Evolutionary conservation across 2,329 filamentous ascomycete genomes (phyloP).

Genomic region (Aspergillus sp.): DNA sequence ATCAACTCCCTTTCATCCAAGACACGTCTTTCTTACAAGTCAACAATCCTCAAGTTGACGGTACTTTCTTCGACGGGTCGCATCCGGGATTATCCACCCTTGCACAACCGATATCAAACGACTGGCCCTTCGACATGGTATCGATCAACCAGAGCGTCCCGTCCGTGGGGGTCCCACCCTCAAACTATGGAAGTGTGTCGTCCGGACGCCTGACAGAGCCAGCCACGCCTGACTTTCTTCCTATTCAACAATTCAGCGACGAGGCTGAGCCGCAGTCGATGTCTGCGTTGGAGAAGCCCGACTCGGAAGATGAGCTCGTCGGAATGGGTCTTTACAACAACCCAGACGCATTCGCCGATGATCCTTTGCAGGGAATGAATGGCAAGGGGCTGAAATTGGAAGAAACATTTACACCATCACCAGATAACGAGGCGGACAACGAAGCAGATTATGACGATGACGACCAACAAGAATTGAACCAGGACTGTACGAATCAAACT

Average conservation of each 20-base stretch:
- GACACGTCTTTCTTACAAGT: slow-evolving; percentile 24
- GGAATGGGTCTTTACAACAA: slow-evolving; percentile 80
- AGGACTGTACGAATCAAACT: slow-evolving; percentile 3
- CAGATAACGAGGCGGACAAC: slow-evolving; percentile 56
- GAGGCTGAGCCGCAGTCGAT: slow-evolving; percentile 28
- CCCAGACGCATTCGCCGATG: slow-evolving; percentile 60
- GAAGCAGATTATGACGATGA: slow-evolving; percentile 62
- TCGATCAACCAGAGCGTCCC: slow-evolving; percentile 34
- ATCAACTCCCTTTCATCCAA: slow-evolving; percentile 22
- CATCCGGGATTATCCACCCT: slow-evolving; percentile 21
- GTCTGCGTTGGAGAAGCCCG: slow-evolving; percentile 55
- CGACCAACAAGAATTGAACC: slow-evolving; percentile 43
- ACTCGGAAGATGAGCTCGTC: slow-evolving; percentile 70
- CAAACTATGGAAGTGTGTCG: slow-evolving; percentile 35
- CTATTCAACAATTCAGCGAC: slow-evolving; percentile 35
- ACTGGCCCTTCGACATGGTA: slow-evolving; percentile 34
- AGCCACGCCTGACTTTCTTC: slow-evolving; percentile 40
- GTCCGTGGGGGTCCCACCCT: slow-evolving; percentile 29
- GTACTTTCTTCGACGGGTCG: slow-evolving; percentile 26
- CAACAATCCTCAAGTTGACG: slow-evolving; percentile 28
- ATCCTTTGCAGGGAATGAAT: slow-evolving; percentile 56
- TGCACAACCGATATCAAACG: slow-evolving; percentile 27
- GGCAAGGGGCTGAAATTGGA: slow-evolving; percentile 79
- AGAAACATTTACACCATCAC: slow-evolving; percentile 69
- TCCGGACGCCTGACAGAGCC: slow-evolving; percentile 37